These are phyloP conservation scores for Xylaria bambusicola DNA, from an alignment of 495 filamentous ascomycete genomes.

Conservation along the genomic window DNA sequence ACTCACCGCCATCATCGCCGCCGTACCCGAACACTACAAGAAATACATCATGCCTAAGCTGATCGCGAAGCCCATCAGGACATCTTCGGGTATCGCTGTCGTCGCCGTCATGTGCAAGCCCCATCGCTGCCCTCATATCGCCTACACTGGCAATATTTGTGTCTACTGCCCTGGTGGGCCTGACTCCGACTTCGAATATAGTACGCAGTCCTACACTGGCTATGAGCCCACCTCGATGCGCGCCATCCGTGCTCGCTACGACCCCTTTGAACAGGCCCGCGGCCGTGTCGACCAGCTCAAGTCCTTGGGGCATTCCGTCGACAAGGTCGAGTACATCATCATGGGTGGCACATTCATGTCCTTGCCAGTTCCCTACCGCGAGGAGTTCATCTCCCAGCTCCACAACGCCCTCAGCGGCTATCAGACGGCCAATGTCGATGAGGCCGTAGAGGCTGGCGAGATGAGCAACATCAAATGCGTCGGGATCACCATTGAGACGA, in stretches of 20 bases:
- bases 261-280: conserved; percentile 95
- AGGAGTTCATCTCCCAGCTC: conserved; percentile 90
- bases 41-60: conserved; percentile 96
- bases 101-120: conserved; percentile 99
- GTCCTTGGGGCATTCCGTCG: conserved; percentile 89
- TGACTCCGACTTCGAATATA: conserved; percentile 98
- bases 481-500: conserved; percentile 96
- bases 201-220: conserved; percentile 96
- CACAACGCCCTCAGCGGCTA: conserved; percentile 97
- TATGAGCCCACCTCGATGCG: conserved; percentile 99
- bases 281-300: conserved; percentile 97
- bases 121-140: conserved; percentile 95
- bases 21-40: conserved; percentile 97
- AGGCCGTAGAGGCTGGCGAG: conserved; percentile 86
- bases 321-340: conserved; percentile 99
- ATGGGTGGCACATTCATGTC: conserved; percentile 99
- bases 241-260: conserved; percentile 94
- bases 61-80: conserved; percentile 96
- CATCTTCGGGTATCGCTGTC: conserved; percentile 96
- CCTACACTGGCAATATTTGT: conserved; percentile 97
- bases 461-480: conserved; percentile 97
- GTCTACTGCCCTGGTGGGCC: conserved; percentile 98
- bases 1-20: conserved; percentile 94
- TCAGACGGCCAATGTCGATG: conserved; percentile 86
- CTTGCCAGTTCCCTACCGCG: conserved; percentile 79